Evolutionary conservation across 2,329 filamentous ascomycete species (phyloP), one percentile per base, ranked within the genome.

Genomic region (Cercospora canescens): DNA sequence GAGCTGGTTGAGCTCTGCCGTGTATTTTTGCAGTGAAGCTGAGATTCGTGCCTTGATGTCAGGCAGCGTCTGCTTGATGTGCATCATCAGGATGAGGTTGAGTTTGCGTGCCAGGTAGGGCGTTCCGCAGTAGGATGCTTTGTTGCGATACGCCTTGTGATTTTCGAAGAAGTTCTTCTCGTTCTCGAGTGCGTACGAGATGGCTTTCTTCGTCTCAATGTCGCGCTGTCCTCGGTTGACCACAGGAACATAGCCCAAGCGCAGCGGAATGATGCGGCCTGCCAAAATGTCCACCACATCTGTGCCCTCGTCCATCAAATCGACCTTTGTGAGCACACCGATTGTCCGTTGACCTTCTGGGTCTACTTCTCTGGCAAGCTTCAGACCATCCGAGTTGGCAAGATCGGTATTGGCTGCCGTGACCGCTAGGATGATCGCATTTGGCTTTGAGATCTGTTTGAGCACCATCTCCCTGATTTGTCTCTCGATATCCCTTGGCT

Each of bases 61-160:
- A 45, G 95, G 95, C 14, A 99, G 87, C 1, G 95, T 99, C 83
- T 99, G 94, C 83, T 99, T 99, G 85, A 99, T 99, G 84, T 99
- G 95, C 95, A 99, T 99, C 94, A 99, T 98, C 73, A 99, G 87
- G 77, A 99, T 98, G 75, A 99, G 85, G 81, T 99, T 99, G 67
- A 99, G 88, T 82, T 99, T 99, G 73, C 94, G 89, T 4, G 95
- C 95, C 67, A 99, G 85, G 77, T 99, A 99, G 4, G 95, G 95
- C 3, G 95, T 99, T 79, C 95, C 95, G 80, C 95, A 99, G 85
- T 99, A 99, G 6, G 94, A 92, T 77, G 93, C 94, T 88, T 99
- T 99, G 83, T 98, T 99, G 67, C 94, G 88, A 81, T 99, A 99
- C 35, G 95, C 94, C 83, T 96, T 96, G 87, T 99, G 95, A 80